Evolutionary conservation across 2,329 filamentous ascomycete genomes (phyloP).

Genomic region (Orbilia quercus): DNA sequence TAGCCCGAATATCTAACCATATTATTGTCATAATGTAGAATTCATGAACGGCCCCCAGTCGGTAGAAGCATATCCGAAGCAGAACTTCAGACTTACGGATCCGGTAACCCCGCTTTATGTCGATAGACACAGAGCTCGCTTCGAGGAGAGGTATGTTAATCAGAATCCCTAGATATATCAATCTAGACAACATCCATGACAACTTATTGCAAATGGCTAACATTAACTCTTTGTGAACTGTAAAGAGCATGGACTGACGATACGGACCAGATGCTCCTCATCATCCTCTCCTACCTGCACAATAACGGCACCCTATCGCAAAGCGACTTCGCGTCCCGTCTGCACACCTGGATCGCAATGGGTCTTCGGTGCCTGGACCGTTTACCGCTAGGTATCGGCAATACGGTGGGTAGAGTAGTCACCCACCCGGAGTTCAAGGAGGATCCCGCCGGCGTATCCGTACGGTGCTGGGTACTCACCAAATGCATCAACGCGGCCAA

Average conservation of each 20-base stretch:
- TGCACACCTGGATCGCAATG: conserved; percentile 66
- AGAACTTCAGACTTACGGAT: conserved; percentile 64
- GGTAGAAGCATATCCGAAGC: conserved; percentile 62
- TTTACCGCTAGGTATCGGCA: conserved; percentile 66
- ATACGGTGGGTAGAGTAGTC: conserved; percentile 66
- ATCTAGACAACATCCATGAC: neutral
- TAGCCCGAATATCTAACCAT: conserved; percentile 10
- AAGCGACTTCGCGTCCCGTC: conserved; percentile 65
- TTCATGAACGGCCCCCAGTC: conserved; percentile 65
- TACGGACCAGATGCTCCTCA: conserved; percentile 68
- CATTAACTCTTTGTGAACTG: no score
- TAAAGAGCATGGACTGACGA: conserved; percentile 68
- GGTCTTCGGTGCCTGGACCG: conserved; percentile 67
- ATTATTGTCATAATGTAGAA: conserved; percentile 61
- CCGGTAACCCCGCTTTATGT: conserved; percentile 64
- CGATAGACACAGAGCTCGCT: conserved; percentile 66
- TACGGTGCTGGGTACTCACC: conserved; percentile 64
- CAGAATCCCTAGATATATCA: conserved; percentile 21
- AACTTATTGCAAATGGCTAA: no score
- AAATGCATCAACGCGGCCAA: conserved; percentile 66
- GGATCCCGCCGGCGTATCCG: conserved; percentile 64
- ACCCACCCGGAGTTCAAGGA: conserved; percentile 63
- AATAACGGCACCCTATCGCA: conserved; percentile 64
- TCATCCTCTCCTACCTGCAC: conserved; percentile 67
- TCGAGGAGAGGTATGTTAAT: conserved; percentile 60